Percentiles rank a stretch among this genome's conserved stretches.
phyloP scores from a whole-genome alignment of 2,329 filamentous ascomycete genomes.

The Malbranchea cinnamomea region DNA sequence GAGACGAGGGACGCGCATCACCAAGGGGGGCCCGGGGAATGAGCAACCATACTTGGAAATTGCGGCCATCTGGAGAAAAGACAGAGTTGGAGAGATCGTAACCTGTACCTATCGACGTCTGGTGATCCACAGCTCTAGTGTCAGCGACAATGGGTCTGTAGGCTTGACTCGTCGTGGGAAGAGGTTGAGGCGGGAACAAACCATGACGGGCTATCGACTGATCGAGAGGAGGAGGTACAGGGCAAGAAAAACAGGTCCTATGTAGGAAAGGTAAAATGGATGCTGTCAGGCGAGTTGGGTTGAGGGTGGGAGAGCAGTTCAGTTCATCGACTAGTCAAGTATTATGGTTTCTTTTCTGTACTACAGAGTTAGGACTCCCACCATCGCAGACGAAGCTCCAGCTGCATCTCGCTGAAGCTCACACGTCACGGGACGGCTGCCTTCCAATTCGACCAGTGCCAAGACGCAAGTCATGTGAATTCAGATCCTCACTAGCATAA shows the following conservation, averaged over 20 bases:
- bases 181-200: slow-evolving; percentile 1
- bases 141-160: slow-evolving; percentile 9
- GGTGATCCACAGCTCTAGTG: too few species aligned
- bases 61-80: slow-evolving; percentile 96
- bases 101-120: slow-evolving; percentile 99
- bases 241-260: not conserved
- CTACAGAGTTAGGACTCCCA: not conserved
- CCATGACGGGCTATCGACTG: slow-evolving; percentile 3
- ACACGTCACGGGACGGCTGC: slow-evolving; percentile 11
- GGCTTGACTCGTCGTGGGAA: slow-evolving; percentile 5
- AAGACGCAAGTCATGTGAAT: slow-evolving; percentile 7
- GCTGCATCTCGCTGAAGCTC: slow-evolving; percentile 1
- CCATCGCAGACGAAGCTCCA: slow-evolving; percentile 2
- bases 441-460: slow-evolving; percentile 6
- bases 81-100: slow-evolving; percentile 99
- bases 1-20: slow-evolving; percentile 1
- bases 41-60: slow-evolving; percentile 62
- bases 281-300: not conserved
- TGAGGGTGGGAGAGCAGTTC: not conserved
- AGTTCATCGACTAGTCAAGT: not conserved
- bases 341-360: slow-evolving; percentile 1
- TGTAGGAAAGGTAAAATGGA: not conserved
- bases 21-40: not conserved
- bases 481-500: slow-evolving; percentile 2
- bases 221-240: not conserved